These are phyloP conservation scores for Amanita rimosa DNA, from an alignment of 768 basidiomycete species.

Conservation along the genomic window DNA sequence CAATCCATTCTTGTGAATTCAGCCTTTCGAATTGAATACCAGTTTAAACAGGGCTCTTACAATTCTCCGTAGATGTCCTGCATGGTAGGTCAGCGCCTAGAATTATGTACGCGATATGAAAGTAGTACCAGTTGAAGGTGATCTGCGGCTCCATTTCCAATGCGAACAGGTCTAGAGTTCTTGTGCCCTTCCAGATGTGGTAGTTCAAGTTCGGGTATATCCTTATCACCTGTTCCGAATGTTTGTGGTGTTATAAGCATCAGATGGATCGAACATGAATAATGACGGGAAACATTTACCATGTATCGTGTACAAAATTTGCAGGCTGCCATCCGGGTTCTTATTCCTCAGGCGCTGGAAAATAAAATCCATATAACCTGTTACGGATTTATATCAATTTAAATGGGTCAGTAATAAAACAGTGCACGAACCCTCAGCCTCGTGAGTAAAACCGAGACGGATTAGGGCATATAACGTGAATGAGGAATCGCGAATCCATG, in stretches of 20 bases:
- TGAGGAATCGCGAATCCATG: conserved; percentile 92
- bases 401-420: background rate
- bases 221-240: conserved; percentile 47
- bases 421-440: conserved; percentile 56
- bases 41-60: conserved; percentile 25
- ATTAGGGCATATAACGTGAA: conserved; percentile 95
- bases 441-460: conserved; percentile 86
- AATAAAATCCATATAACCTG: conserved; percentile 88
- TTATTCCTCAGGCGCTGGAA: conserved; percentile 71
- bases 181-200: conserved; percentile 83
- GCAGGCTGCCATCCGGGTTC: conserved; percentile 84
- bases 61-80: conserved; percentile 97
- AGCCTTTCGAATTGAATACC: background rate
- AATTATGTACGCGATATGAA: conserved; percentile 7
- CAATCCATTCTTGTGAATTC: conserved; percentile 66
- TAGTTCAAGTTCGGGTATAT: conserved; percentile 77
- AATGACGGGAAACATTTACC: conserved; percentile 28
- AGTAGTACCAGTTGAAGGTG: conserved; percentile 74
- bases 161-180: conserved; percentile 74
- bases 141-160: conserved; percentile 94
- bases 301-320: conserved; percentile 97
- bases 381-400: background rate
- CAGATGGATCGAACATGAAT: conserved; percentile 1
- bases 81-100: background rate
- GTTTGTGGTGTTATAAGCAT: conserved; percentile 3